A percentile compares a stretch with the other conserved stretches of the same genome.
Conservation (phyloP, 2,329 filamentous ascomycete species). For the Lasiodiplodia gonubiensis region DNA sequence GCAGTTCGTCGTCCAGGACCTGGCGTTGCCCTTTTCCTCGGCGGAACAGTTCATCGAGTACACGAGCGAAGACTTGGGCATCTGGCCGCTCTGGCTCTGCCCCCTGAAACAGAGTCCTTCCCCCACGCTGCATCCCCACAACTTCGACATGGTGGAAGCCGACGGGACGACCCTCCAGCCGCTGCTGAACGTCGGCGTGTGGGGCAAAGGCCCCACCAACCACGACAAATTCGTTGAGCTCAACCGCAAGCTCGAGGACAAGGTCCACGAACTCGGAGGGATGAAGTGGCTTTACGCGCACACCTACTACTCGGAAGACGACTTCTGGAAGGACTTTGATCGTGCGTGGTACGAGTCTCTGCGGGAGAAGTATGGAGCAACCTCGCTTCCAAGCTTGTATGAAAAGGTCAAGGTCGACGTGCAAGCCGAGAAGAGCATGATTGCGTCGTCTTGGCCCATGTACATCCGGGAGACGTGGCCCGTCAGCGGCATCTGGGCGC, state of each 20-base stretch:
- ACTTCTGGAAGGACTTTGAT: constrained; percentile 72
- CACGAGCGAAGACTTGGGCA: constrained; percentile 47
- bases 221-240: constrained; percentile 51
- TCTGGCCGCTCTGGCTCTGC: constrained; percentile 58
- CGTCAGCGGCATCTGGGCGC: constrained; percentile 8
- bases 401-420: constrained; percentile 64
- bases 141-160: constrained; percentile 39
- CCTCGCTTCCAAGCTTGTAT: constrained; percentile 66
- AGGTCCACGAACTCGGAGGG: constrained; percentile 64
- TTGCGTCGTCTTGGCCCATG: background rate
- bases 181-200: constrained; percentile 67
- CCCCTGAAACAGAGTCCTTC: constrained; percentile 41
- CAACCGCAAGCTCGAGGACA: constrained; percentile 67
- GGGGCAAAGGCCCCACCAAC: constrained; percentile 60
- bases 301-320: constrained; percentile 69
- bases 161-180: background rate
- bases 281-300: constrained; percentile 76
- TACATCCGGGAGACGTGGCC: constrained; percentile 11
- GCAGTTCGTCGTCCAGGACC: constrained; percentile 69
- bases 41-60: constrained; percentile 53
- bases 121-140: constrained; percentile 30
- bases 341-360: constrained; percentile 62
- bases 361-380: constrained; percentile 63
- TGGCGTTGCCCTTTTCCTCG: constrained; percentile 54
- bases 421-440: background rate